phyloP scores from a whole-genome alignment of 2,329 filamentous ascomycete species.

The Talaromyces amestolkiae region DNA sequence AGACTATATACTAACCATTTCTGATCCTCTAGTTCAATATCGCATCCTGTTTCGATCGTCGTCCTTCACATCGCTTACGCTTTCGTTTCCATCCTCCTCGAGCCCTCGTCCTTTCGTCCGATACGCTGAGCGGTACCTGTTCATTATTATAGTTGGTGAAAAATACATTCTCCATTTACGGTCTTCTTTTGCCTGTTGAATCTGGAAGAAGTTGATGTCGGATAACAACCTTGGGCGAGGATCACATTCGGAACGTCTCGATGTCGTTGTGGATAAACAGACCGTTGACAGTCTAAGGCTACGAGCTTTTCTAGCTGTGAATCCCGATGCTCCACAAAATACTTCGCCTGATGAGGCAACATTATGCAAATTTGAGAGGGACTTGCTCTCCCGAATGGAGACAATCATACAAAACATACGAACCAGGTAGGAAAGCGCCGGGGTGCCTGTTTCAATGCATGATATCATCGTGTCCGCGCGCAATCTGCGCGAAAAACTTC shows the following conservation, averaged over 20 bases:
- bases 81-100: background rate
- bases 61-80: background rate
- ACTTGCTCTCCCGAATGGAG: too few relatives aligned
- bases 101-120: background rate
- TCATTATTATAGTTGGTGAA: background rate
- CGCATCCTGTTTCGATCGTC: background rate
- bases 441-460: too few relatives aligned
- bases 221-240: too few relatives aligned
- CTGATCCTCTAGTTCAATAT: background rate
- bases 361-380: too few relatives aligned
- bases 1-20: background rate
- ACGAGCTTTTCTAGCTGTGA: too few relatives aligned
- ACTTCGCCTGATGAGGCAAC: too few relatives aligned
- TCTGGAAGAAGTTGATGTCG: background rate
- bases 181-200: background rate
- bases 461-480: background rate
- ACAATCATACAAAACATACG: too few relatives aligned
- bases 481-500: background rate
- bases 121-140: background rate
- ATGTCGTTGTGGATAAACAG: too few relatives aligned
- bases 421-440: too few relatives aligned
- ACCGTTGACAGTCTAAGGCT: too few relatives aligned
- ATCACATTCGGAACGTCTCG: too few relatives aligned
- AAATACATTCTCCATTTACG: background rate
- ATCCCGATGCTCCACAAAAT: too few relatives aligned